These are phyloP conservation scores for Teratosphaeria zuluensis DNA, from an alignment of 2,329 filamentous ascomycete species.

Conservation along the genomic window DNA sequence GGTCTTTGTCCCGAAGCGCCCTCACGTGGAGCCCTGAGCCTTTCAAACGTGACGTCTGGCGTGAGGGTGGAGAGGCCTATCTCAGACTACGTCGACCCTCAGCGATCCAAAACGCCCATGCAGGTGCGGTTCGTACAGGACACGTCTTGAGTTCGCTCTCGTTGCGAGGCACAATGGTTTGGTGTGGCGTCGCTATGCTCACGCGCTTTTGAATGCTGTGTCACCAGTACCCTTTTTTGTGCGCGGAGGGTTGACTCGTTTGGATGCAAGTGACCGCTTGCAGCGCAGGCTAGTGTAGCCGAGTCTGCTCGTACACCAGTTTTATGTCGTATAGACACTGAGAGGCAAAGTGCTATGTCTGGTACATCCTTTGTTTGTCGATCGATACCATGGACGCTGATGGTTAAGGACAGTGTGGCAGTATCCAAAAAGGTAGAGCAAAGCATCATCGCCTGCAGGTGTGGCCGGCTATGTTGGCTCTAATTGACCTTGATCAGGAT, in stretches of 20 bases:
- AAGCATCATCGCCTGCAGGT: background rate
- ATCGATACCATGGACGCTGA: no score
- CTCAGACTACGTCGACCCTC: background rate
- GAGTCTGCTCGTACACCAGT: background rate
- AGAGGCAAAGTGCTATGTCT: background rate
- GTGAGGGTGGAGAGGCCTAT: background rate
- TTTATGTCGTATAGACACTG: background rate
- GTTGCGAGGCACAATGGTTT: background rate
- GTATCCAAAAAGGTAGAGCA: background rate
- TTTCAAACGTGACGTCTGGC: background rate
- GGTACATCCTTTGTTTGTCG: no score
- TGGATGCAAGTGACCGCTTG: conserved; percentile 2
- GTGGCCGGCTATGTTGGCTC: background rate
- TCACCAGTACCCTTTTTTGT: background rate
- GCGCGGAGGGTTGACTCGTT: background rate
- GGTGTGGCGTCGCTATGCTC: background rate
- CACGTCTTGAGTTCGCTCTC: background rate
- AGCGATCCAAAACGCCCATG: background rate
- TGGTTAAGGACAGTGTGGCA: background rate
- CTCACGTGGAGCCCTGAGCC: background rate
- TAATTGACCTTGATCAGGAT: background rate
- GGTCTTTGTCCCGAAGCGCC: background rate
- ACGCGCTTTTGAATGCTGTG: background rate
- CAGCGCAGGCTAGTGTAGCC: conserved; percentile 4
- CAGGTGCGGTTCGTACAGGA: background rate